Evolutionary conservation across 163 green algal species (phyloP), one percentile per base, ranked within the genome.

Genomic region (Prototheca cutis): DNA sequence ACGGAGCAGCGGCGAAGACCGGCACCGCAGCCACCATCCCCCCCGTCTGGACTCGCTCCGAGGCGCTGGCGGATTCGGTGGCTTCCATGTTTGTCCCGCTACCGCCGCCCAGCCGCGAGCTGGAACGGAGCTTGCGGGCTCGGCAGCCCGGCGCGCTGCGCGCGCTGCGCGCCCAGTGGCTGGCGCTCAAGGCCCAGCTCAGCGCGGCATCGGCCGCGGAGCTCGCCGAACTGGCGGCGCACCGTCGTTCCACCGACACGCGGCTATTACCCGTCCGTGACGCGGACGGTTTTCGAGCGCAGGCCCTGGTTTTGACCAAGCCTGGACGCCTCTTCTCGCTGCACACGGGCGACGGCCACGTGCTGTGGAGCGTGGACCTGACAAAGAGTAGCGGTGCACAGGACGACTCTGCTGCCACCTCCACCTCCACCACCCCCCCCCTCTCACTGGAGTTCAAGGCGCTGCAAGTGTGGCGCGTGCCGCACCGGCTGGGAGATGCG

Each of bases 301-400:
- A 87, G 31, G 61, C 94, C 1, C 36, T 96, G 27, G 63, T 81
- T 28, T 61, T 88, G 29, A 86, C 80, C 0, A 32, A 45, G 7
- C 40, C 57, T 62, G 88, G 86, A 34, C 84, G 84, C 66, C 39
- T 95, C 24, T 58, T 82, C 7, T 84, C 80, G 7, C 64, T 98
- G 60, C 91, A 98, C 78, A 93, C 79, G 19, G 88, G 90, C 19
- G 86, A 96, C 67, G 89, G 90, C 4, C 74, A 74, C 29, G 52
- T 85, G 29, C 52, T 96, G n/a, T 96, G 89, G 89, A 65, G 63
- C 7, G 61, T 66, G 4, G 48, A 62, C 54, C 70, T 79, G 31
- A 25, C n/a, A n/a, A n/a, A n/a, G n/a, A n/a, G n/a, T n/a, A n/a
- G n/a, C n/a, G n/a, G n/a, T n/a, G n/a, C n/a, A n/a, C n/a, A n/a